Percentiles rank a stretch among this genome's conserved stretches.
Evolutionary conservation across 805 yeast species (phyloP).

Genomic region (Suhomyces canberraensis): DNA sequence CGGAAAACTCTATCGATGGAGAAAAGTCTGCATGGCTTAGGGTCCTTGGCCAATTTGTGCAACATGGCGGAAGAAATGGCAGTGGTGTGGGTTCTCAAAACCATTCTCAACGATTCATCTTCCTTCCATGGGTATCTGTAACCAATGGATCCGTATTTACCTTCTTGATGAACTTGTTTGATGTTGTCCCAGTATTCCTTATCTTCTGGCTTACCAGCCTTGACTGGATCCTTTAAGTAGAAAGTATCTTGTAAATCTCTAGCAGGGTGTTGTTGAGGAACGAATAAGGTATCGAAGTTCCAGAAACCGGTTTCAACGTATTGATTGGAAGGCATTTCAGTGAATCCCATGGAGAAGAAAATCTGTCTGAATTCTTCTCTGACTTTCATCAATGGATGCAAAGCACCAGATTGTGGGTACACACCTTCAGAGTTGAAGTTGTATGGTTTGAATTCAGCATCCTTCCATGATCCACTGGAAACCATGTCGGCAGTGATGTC

Average conservation of each 20-base stretch:
- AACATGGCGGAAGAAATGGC: conserved; percentile 89
- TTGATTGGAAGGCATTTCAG: conserved; percentile 98
- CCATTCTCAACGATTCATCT: conserved; percentile 86
- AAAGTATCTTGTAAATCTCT: conserved; percentile 98
- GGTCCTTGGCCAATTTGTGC: conserved; percentile 81
- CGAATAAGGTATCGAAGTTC: conserved; percentile 95
- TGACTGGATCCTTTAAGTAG: conserved; percentile 88
- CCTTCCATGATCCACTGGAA: conserved; percentile 75
- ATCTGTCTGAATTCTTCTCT: conserved; percentile 97
- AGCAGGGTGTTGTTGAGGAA: conserved; percentile 99
- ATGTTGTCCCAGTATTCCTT: conserved; percentile 72
- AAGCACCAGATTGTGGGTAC: conserved; percentile 81
- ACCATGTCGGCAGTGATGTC: conserved; percentile 95
- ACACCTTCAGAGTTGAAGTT: conserved; percentile 96
- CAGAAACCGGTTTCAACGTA: conserved; percentile 98
- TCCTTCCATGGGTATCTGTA: conserved; percentile 97
- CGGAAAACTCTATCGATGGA: conserved; percentile 98
- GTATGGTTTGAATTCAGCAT: conserved; percentile 85
- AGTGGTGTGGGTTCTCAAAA: conserved; percentile 95
- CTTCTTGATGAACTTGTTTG: conserved; percentile 81
- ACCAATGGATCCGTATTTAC: conserved; percentile 92
- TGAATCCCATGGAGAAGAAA: conserved; percentile 96
- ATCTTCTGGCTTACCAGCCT: conserved; percentile 82
- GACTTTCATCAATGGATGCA: conserved; percentile 95
- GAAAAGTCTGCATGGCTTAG: conserved; percentile 86